These are phyloP conservation scores for Suillus spraguei DNA, from an alignment of 768 basidiomycete species.

Conservation along the genomic window DNA sequence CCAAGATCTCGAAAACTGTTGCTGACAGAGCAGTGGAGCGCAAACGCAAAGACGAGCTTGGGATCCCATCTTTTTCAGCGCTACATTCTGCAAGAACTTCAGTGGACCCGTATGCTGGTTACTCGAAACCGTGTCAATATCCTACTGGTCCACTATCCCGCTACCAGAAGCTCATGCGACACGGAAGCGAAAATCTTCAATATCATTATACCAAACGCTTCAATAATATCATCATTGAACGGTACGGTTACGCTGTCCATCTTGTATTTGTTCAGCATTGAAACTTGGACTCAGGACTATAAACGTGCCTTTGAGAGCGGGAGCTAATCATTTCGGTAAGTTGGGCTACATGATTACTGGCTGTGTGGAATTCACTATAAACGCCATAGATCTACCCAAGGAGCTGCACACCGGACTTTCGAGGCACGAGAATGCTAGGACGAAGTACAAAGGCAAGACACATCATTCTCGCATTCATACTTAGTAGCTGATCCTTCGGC, in stretches of 20 bases:
- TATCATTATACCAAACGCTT: conserved; percentile 61
- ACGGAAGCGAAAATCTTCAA: conserved; percentile 36
- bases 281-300: neutral
- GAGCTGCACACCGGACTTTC: conserved; percentile 40
- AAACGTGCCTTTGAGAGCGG: conserved; percentile 53
- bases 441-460: conserved; percentile 29
- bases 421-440: conserved; percentile 30
- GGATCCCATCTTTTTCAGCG: conserved; percentile 52
- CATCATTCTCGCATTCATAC: neutral
- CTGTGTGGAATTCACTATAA: conserved; percentile 2
- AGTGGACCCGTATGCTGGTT: conserved; percentile 45
- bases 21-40: conserved; percentile 36
- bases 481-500: neutral
- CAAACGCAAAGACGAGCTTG: conserved; percentile 37
- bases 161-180: conserved; percentile 46
- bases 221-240: conserved; percentile 47
- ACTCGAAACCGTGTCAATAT: conserved; percentile 44
- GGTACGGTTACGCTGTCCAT: conserved; percentile 37
- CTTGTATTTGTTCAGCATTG: neutral
- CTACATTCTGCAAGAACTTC: conserved; percentile 19
- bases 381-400: conserved; percentile 44
- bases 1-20: conserved; percentile 35
- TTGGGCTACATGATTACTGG: neutral
- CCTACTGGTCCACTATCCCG: conserved; percentile 42
- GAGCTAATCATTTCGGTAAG: conserved; percentile 56